Percentiles rank a stretch among this genome's conserved stretches.
These are phyloP conservation scores for Beverwykella pulmonaria DNA, from an alignment of 495 filamentous ascomycete species.

Conservation along the genomic window DNA sequence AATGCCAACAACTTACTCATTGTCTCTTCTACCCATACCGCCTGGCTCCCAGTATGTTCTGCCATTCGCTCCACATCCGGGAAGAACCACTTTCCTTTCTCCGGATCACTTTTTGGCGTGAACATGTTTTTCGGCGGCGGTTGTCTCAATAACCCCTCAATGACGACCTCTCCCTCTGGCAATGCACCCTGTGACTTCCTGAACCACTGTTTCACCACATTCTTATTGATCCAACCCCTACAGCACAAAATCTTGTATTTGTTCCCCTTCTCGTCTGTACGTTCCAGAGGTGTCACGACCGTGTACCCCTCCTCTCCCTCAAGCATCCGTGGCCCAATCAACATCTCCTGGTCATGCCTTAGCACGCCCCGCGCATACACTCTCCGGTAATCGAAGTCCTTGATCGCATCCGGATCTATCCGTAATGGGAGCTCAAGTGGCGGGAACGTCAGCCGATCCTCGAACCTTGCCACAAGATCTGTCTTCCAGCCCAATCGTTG, in stretches of 20 bases:
- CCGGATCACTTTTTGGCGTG: slow-evolving; percentile 84
- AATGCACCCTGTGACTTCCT: slow-evolving; percentile 60
- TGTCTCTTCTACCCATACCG: slow-evolving; percentile 95
- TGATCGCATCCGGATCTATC: slow-evolving; percentile 75
- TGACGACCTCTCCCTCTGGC: slow-evolving; percentile 65
- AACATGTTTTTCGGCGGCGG: slow-evolving; percentile 98
- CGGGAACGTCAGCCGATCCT: slow-evolving; percentile 83
- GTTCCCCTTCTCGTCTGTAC: slow-evolving; percentile 56
- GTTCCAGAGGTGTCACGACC: slow-evolving; percentile 87
- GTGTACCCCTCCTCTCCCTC: slow-evolving; percentile 89
- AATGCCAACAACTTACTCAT: slow-evolving; percentile 62
- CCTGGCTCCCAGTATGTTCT: slow-evolving; percentile 74
- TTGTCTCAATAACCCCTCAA: slow-evolving; percentile 82
- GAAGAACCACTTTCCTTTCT: slow-evolving; percentile 86
- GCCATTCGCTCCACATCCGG: slow-evolving; percentile 95
- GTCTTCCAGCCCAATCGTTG: slow-evolving; percentile 92
- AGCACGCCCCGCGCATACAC: slow-evolving; percentile 75
- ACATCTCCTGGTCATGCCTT: slow-evolving; percentile 91
- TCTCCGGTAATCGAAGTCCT: slow-evolving; percentile 90
- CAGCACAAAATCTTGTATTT: slow-evolving; percentile 66
- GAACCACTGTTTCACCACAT: slow-evolving; percentile 62
- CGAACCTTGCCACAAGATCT: slow-evolving; percentile 81
- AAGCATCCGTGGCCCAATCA: slow-evolving; percentile 84
- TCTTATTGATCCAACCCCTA: slow-evolving; percentile 85
- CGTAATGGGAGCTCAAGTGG: slow-evolving; percentile 84